Evolutionary conservation across 768 basidiomycete genomes (phyloP).

Genomic region (Rhodotorula paludigena): DNA sequence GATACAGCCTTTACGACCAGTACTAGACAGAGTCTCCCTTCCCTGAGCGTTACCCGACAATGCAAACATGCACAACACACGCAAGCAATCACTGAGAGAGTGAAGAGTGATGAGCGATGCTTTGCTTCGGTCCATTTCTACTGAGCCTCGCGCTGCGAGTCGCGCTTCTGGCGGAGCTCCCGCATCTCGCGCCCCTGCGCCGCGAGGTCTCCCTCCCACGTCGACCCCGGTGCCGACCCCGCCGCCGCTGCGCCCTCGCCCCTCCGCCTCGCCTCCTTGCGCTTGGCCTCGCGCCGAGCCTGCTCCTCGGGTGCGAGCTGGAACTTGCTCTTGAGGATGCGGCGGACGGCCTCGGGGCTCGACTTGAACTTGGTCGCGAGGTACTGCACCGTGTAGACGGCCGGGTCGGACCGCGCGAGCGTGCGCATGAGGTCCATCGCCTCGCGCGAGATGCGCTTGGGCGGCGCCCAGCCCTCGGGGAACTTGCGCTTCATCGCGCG

Average conservation of each 20-base stretch:
- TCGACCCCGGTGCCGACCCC: no score
- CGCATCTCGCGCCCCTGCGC: constrained; percentile 34
- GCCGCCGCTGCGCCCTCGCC: background rate
- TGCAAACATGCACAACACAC: no score
- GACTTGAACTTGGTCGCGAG: constrained; percentile 74
- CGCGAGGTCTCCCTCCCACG: constrained; percentile 31
- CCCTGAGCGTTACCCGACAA: no score
- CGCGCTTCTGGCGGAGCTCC: background rate
- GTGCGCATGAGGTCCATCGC: constrained; percentile 75
- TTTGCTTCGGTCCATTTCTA: no score
- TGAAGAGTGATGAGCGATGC: no score
- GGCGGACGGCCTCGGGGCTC: constrained; percentile 71
- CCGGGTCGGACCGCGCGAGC: constrained; percentile 62
- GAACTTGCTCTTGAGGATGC: constrained; percentile 74
- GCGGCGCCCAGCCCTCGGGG: constrained; percentile 59
- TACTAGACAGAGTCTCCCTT: no score
- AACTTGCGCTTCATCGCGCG: background rate
- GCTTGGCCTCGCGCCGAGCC: constrained; percentile 39
- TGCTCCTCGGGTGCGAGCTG: constrained; percentile 55
- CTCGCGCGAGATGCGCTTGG: constrained; percentile 70
- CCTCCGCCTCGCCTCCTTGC: constrained; percentile 35
- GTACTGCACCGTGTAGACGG: constrained; percentile 60
- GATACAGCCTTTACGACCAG: no score
- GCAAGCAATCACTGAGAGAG: no score
- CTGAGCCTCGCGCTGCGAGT: no score